Conservation (phyloP, 306 rosid species). For the Hylodesmum podocarpum region DNA sequence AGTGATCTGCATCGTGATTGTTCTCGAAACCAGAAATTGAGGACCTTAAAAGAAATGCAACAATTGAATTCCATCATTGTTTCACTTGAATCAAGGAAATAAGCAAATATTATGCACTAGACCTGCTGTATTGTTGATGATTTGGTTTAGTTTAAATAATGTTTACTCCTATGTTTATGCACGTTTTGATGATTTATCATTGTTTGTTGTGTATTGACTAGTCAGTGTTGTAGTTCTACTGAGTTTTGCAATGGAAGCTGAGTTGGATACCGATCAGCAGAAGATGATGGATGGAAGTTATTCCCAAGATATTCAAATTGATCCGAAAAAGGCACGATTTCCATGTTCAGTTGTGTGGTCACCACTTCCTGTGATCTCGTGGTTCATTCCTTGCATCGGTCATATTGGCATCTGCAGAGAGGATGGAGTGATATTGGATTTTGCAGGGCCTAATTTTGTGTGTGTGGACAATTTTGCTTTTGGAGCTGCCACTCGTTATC, state of each 20-base stretch:
- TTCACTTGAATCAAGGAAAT: not conserved
- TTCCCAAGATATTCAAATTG: slow-evolving; percentile 58
- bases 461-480: slow-evolving; percentile 83
- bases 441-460: slow-evolving; percentile 94
- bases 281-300: slow-evolving; percentile 48
- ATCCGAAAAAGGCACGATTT: slow-evolving; percentile 74
- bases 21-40: not conserved
- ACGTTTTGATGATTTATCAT: not conserved
- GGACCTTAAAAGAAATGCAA: not conserved
- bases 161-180: not conserved
- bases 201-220: slow-evolving; percentile 12
- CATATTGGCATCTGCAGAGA: slow-evolving; percentile 96
- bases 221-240: slow-evolving; percentile 28
- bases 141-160: not conserved
- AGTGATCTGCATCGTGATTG: not conserved
- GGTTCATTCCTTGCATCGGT: slow-evolving; percentile 93
- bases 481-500: slow-evolving; percentile 81
- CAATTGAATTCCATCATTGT: not conserved
- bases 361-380: slow-evolving; percentile 90
- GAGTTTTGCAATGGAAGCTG: slow-evolving; percentile 57
- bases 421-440: slow-evolving; percentile 95
- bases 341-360: slow-evolving; percentile 97
- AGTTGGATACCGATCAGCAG: slow-evolving; percentile 49
- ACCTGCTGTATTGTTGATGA: not conserved
- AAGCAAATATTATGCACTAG: not conserved